Base-by-base conservation (phyloP, 2,329 filamentous ascomycete species). In the Aspergillus aculeatus region DNA sequence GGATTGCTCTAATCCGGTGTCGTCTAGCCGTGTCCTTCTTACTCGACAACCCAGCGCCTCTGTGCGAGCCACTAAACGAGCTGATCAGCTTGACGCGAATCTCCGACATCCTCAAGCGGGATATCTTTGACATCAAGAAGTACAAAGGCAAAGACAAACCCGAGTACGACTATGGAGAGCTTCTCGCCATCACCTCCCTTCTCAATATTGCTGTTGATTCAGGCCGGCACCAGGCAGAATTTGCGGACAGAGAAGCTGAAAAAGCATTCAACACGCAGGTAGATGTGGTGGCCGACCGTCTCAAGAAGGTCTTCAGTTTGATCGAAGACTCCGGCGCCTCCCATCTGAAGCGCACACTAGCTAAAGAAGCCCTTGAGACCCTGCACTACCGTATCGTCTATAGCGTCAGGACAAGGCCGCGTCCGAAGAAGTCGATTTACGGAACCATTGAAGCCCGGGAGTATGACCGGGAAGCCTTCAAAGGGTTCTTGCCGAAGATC, bases 251-350 rank as follows among this genome's bases (percentile, higher is more conserved):
- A 51, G 69, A 68, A 50, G 69, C 72, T 51, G 78, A 83, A 50
- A 73, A 65, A 2, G 72, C 77, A 3, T 96, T 94, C 78, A 91
- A 97, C 69, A 74, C 77, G 5, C 81, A 86, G 11, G 80, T 96
- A 35, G 92, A 96, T 73, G 78, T 77, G 23, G 80, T 96, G 4
- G 81, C 85, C 1, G 75, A 77, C 19, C 80, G 79, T 35, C 79
- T 96, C 54, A 85, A 87, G 54, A 66, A 73, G 6, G 77, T 86
- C 12, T 81, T 81, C 56, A 79, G 79, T 19, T 83, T 82, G 44
- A 96, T 96, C 68, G 83, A 88, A 60, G 90, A 92, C 68, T 83
- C 87, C 1, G 91, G 90, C 47, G 89, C 91, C 49, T 86, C 86
- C 23, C 86, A 89, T 67, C 81, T 95, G 59, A 83, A 84, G 16